Evolutionary conservation across 768 basidiomycete genomes (phyloP).

Genomic region (Tylopilus rubrobrunneus): DNA sequence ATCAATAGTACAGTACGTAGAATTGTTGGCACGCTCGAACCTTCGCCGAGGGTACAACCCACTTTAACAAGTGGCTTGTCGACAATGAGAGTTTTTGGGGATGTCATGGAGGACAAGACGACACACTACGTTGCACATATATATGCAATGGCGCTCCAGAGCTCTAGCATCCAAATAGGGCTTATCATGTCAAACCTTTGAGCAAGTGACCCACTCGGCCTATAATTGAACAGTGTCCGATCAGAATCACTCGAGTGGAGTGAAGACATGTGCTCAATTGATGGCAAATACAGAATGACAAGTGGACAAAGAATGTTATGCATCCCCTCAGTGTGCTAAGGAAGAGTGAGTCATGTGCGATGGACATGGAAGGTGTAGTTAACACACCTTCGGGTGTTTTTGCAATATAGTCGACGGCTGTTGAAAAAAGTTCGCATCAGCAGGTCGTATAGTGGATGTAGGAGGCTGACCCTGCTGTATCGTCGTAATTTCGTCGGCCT

Average conservation of each 20-base stretch:
- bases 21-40: conserved; percentile 28
- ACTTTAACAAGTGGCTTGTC: conserved; percentile 45
- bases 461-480: conserved; percentile 75
- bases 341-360: conserved; percentile 12
- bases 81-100: conserved; percentile 18
- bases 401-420: conserved; percentile 92
- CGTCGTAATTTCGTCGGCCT: conserved; percentile 92
- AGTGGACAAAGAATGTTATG: conserved; percentile 7
- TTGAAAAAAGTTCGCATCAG: conserved; percentile 8
- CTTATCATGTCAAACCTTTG: conserved; percentile 2
- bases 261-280: conserved; percentile 13
- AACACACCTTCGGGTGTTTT: conserved; percentile 83
- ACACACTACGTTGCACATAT: neutral
- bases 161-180: conserved; percentile 11
- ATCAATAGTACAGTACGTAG: neutral
- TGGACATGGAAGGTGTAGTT: conserved; percentile 3
- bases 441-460: neutral
- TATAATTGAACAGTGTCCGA: neutral
- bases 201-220: conserved; percentile 6
- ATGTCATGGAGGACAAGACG: conserved; percentile 7
- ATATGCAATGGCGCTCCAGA: conserved; percentile 6
- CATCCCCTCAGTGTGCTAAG: conserved; percentile 44
- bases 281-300: conserved; percentile 19
- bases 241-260: neutral
- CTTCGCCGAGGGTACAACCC: conserved; percentile 62